Evolutionary conservation across 805 yeast species (phyloP).

Genomic region (Saturnispora ahearnii): DNA sequence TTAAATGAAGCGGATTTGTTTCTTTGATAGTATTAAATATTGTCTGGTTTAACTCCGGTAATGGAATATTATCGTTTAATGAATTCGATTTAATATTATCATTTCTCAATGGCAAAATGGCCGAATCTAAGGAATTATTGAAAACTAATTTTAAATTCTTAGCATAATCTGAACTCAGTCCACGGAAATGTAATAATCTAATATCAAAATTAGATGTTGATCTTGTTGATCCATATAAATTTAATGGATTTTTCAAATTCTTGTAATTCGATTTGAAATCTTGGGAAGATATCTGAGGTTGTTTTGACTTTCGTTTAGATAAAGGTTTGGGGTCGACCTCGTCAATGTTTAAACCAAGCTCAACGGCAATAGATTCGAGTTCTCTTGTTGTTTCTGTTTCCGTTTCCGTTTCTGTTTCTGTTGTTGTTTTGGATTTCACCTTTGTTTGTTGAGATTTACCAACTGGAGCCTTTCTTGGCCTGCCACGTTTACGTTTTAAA

Average conservation of each 20-base stretch:
- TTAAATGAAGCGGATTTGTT: conserved; percentile 11
- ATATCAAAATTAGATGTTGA: conserved; percentile 4
- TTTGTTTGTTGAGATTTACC: background rate
- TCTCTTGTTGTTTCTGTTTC: background rate
- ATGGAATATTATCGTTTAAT: too few relatives aligned
- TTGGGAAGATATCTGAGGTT: background rate
- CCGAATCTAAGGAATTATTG: background rate
- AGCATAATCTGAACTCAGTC: background rate
- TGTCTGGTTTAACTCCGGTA: background rate
- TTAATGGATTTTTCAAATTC: conserved; percentile 2
- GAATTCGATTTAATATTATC: background rate
- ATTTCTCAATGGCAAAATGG: conserved; percentile 1
- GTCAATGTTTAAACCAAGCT: background rate
- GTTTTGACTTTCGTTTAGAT: background rate
- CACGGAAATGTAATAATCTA: conserved; percentile 4
- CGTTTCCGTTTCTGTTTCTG: background rate
- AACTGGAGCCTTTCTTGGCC: conserved; percentile 1
- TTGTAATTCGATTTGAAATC: background rate
- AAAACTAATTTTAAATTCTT: background rate
- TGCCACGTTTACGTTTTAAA: conserved; percentile 2
- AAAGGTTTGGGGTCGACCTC: background rate
- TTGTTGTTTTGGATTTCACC: background rate
- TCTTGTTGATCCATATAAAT: conserved; percentile 2
- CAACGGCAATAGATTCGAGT: background rate
- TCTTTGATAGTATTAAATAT: background rate